These are phyloP conservation scores for Biancaea sappan DNA, from an alignment of 306 rosid species.

Conservation along the genomic window DNA sequence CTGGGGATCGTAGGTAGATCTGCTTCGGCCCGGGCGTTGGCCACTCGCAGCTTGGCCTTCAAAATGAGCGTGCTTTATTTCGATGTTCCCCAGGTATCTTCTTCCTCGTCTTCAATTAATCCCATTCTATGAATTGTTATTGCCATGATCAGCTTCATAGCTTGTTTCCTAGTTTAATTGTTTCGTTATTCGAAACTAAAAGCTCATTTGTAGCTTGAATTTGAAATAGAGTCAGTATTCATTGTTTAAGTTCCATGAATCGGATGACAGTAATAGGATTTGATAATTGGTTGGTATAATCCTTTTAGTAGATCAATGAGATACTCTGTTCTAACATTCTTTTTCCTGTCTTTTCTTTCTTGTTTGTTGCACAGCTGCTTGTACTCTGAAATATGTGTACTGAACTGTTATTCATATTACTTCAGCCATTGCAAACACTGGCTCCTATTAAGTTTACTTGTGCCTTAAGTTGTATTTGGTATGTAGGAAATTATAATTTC, in stretches of 20 bases:
- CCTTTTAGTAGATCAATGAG: background rate
- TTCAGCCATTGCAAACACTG: background rate
- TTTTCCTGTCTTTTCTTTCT: background rate
- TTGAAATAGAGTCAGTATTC: background rate
- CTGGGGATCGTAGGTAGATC: conserved; percentile 75
- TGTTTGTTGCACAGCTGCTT: background rate
- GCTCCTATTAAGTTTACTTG: background rate
- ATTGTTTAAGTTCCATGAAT: background rate
- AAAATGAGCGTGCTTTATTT: conserved; percentile 70
- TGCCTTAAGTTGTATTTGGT: background rate
- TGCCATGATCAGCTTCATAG: background rate
- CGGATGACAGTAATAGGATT: background rate
- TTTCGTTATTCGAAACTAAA: background rate
- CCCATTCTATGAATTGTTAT: background rate
- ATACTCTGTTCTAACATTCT: background rate
- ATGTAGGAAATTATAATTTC: background rate
- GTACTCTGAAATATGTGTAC: background rate
- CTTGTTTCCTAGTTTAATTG: background rate
- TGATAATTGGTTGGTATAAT: background rate
- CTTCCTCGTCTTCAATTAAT: background rate
- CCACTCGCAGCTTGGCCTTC: conserved; percentile 75
- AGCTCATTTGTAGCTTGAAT: background rate
- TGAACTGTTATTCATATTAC: background rate
- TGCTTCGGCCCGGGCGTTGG: conserved; percentile 71
- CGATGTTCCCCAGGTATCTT: conserved; percentile 54